These are phyloP conservation scores for Lachancea thermotolerans DNA, from an alignment of 805 yeast species.

Conservation along the genomic window DNA sequence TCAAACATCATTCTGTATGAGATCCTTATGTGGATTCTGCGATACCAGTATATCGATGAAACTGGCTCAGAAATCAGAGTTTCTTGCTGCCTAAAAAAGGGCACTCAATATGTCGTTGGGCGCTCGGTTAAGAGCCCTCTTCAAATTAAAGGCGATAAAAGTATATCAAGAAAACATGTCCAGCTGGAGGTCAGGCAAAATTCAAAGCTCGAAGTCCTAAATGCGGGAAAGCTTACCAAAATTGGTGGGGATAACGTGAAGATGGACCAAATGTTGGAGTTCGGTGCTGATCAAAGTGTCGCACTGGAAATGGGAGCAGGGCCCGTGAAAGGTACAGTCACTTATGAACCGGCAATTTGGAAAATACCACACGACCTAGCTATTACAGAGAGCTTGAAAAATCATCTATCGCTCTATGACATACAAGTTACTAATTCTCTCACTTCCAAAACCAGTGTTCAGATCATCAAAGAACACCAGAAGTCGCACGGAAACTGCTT, in stretches of 20 bases:
- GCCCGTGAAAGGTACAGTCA: conserved; percentile 14
- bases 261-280: conserved; percentile 12
- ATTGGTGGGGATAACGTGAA: conserved; percentile 15
- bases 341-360: conserved; percentile 15
- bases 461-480: conserved; percentile 6
- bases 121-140: conserved; percentile 27
- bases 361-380: conserved; percentile 12
- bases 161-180: conserved; percentile 29
- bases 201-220: conserved; percentile 7
- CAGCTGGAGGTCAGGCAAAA: conserved; percentile 7
- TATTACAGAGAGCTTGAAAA: not conserved
- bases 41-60: conserved; percentile 17
- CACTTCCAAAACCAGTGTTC: conserved; percentile 7
- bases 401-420: not conserved
- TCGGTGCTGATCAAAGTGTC: conserved; percentile 2
- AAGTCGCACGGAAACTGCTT: conserved; percentile 8
- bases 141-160: conserved; percentile 28
- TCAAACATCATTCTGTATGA: not conserved
- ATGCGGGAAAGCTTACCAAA: conserved; percentile 28
- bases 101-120: conserved; percentile 19
- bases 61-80: conserved; percentile 13
- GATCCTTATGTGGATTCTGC: conserved; percentile 23
- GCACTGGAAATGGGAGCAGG: conserved; percentile 20
- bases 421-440: conserved; percentile 4
- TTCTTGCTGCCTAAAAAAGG: conserved; percentile 15